Conservation (phyloP, 1,284 basidiomycete species). For the Malassezia psittaci region DNA sequence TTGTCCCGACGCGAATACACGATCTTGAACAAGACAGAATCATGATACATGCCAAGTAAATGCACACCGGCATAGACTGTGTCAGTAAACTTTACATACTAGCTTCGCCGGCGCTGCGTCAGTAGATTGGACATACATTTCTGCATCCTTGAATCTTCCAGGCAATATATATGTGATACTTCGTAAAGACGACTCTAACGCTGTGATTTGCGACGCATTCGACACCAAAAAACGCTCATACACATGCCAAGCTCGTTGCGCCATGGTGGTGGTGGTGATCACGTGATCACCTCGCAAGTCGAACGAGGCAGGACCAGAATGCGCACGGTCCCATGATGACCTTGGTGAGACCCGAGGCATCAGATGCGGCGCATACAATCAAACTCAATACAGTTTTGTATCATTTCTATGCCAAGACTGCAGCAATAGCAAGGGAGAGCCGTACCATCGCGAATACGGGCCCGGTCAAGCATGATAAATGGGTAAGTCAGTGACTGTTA, state of each 20-base stretch:
- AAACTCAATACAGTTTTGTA: constrained; percentile 15
- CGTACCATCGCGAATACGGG: neutral
- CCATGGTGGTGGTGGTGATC: constrained; percentile 17
- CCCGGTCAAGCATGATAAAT: constrained; percentile 9
- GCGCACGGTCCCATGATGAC: constrained; percentile 6
- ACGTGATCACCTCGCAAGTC: neutral
- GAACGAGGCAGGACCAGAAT: neutral
- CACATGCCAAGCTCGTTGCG: constrained; percentile 24
- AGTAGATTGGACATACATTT: constrained; percentile 58
- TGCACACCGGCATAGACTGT: constrained; percentile 48
- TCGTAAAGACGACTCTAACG: constrained; percentile 73
- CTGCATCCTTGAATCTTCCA: constrained; percentile 90
- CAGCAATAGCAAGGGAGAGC: constrained; percentile 13
- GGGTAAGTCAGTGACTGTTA: constrained; percentile 3
- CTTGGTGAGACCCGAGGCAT: constrained; percentile 2
- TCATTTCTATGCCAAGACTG: constrained; percentile 17
- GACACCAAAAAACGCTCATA: constrained; percentile 42
- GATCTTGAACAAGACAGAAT: constrained; percentile 47
- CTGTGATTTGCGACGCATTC: constrained; percentile 54
- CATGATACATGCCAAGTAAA: constrained; percentile 50
- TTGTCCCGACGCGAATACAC: constrained; percentile 19
- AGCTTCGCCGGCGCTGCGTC: constrained; percentile 25
- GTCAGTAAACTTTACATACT: constrained; percentile 4
- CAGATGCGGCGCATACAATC: neutral
- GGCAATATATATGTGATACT: constrained; percentile 89